Evolutionary conservation across 108 stramenopile genomes (phyloP).

Genomic region (Pseudonitzschia multistriata): DNA sequence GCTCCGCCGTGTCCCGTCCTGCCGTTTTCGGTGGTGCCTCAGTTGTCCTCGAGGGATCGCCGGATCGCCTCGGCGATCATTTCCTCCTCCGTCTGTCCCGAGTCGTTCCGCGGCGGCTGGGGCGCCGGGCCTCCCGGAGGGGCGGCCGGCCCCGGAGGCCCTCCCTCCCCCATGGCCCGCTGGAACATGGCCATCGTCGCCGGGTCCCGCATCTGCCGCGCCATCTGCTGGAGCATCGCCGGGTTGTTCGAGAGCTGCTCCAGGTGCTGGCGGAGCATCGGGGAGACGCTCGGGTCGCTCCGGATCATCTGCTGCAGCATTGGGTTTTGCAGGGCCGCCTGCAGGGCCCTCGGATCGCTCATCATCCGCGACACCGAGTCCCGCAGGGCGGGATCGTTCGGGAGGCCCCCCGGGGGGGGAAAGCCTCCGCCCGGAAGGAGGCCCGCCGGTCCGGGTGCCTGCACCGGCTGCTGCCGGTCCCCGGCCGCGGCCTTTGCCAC

Average conservation of each 20-base stretch:
- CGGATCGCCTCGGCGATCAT: slow-evolving; percentile 91
- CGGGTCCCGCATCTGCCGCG: slow-evolving; percentile 65
- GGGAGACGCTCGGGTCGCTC: slow-evolving; percentile 72
- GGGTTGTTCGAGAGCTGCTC: slow-evolving; percentile 60
- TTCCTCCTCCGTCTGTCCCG: slow-evolving; percentile 85
- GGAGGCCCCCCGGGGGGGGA: background rate
- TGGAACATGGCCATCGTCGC: slow-evolving; percentile 36
- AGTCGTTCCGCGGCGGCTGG: slow-evolving; percentile 27
- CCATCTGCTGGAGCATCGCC: slow-evolving; percentile 62
- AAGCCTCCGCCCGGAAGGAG: slow-evolving; percentile 13
- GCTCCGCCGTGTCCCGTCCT: too few species aligned
- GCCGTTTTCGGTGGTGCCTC: too few species aligned
- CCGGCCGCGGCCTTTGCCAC: background rate
- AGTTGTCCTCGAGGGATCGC: slow-evolving; percentile 68
- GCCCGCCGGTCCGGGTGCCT: slow-evolving; percentile 20
- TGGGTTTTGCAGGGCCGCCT: slow-evolving; percentile 71
- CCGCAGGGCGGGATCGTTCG: slow-evolving; percentile 40
- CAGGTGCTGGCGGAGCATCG: slow-evolving; percentile 58
- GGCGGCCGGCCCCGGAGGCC: background rate
- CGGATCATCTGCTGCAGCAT: slow-evolving; percentile 80
- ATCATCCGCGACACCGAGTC: slow-evolving; percentile 50
- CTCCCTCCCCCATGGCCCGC: slow-evolving; percentile 38
- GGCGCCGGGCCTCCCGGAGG: background rate
- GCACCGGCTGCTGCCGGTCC: slow-evolving; percentile 10
- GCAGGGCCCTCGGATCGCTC: slow-evolving; percentile 60